Conservation (phyloP, 495 filamentous ascomycete species). For the Aspergillus sclerotiicarbonarius region DNA sequence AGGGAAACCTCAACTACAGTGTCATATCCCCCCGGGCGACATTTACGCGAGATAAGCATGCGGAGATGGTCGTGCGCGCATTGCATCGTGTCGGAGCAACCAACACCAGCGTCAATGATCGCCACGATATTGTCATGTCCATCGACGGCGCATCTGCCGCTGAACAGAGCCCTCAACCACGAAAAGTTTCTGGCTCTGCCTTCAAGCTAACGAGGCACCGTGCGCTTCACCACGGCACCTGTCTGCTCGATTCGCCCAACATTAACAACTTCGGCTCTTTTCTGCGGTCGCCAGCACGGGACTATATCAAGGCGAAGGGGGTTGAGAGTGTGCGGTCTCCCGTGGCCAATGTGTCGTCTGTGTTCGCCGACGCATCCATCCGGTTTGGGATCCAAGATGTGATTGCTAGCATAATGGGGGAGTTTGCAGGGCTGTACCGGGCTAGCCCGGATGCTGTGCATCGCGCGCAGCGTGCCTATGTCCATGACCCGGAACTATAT, state of each 20-base stretch:
- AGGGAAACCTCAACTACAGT: constrained; percentile 88
- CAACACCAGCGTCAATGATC: constrained; percentile 71
- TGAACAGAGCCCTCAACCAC: constrained; percentile 40
- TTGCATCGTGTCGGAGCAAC: constrained; percentile 49
- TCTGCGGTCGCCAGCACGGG: constrained; percentile 68
- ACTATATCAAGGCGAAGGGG: constrained; percentile 74
- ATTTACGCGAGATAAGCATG: constrained; percentile 85
- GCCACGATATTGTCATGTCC: constrained; percentile 87
- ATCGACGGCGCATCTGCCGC: constrained; percentile 8
- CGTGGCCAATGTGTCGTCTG: constrained; percentile 70
- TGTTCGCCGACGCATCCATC: constrained; percentile 31
- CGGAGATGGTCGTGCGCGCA: constrained; percentile 83
- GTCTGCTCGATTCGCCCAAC: constrained; percentile 69
- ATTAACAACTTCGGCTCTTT: constrained; percentile 62
- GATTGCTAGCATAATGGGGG: constrained; percentile 34
- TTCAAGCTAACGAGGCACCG: constrained; percentile 82
- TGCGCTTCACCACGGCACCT: constrained; percentile 89
- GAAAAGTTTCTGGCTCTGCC: constrained; percentile 88
- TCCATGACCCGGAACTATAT: constrained; percentile 36
- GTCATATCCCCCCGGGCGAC: constrained; percentile 73
- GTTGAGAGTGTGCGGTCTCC: constrained; percentile 91
- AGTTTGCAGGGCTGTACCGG: constrained; percentile 33
- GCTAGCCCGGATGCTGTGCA: constrained; percentile 30
- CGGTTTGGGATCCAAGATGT: constrained; percentile 38
- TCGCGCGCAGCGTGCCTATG: constrained; percentile 35